Conservation (phyloP, 306 rosid species). For the Quercus dentata region DNA sequence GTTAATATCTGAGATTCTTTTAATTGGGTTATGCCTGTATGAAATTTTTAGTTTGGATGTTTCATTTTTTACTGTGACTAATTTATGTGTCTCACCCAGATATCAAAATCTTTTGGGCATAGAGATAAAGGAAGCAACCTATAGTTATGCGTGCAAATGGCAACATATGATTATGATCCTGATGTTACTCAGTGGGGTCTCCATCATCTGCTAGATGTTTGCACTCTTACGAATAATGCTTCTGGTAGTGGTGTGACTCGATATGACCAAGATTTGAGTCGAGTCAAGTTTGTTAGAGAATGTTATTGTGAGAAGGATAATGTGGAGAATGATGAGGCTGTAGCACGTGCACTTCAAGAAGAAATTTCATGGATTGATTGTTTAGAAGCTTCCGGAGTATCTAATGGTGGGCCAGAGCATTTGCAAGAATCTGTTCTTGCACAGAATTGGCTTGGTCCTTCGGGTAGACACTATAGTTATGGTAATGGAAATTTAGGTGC, state of each 20-base stretch:
- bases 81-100: constrained; percentile 22
- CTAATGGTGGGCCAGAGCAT: too few relatives aligned
- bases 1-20: too few relatives aligned
- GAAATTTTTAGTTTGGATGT: not conserved
- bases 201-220: constrained; percentile 71
- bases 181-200: constrained; percentile 89
- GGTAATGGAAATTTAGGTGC: too few relatives aligned
- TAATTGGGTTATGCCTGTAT: not conserved
- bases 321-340: constrained; percentile 79
- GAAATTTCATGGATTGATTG: too few relatives aligned
- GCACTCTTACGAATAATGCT: constrained; percentile 54
- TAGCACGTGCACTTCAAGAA: constrained; percentile 93
- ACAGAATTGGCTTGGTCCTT: too few relatives aligned
- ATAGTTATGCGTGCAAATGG: constrained; percentile 31
- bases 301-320: constrained; percentile 48
- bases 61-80: not conserved
- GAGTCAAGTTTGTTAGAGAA: constrained; percentile 67
- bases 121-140: constrained; percentile 7
- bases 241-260: constrained; percentile 45
- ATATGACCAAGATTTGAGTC: constrained; percentile 62
- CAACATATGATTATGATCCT: constrained; percentile 61
- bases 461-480: too few relatives aligned
- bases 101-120: constrained; percentile 17
- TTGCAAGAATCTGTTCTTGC: too few relatives aligned
- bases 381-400: too few relatives aligned